Evolutionary conservation across 2,329 filamentous ascomycete species (phyloP).

Genomic region (Epicoccum sorghinum): DNA sequence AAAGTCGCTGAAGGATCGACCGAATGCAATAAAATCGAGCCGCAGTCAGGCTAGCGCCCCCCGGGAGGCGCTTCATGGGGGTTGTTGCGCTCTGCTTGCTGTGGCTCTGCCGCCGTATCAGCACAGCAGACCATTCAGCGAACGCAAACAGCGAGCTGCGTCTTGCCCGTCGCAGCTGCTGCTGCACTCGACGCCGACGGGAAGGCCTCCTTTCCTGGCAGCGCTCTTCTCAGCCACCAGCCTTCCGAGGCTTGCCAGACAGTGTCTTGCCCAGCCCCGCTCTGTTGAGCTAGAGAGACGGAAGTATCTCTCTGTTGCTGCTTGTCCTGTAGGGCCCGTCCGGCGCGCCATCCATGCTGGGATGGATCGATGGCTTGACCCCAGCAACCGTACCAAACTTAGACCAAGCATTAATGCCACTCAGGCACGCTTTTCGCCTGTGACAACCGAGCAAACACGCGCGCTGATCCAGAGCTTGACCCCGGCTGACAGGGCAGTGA

Average conservation of each 20-base stretch:
- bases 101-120: not conserved
- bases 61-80: conserved; percentile 1
- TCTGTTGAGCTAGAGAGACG: not conserved
- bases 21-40: conserved; percentile 25
- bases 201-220: not conserved
- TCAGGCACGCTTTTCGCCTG: conserved; percentile 13
- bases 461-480: not conserved
- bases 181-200: not conserved
- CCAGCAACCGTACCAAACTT: conserved; percentile 13
- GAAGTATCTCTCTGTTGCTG: not conserved
- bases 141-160: not conserved
- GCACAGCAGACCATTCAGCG: not conserved
- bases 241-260: too few species aligned
- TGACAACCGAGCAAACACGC: conserved; percentile 1
- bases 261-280: not conserved
- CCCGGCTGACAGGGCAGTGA: not conserved
- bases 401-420: conserved; percentile 1
- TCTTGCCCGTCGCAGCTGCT: not conserved
- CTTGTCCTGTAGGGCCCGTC: not conserved
- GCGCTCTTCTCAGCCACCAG: not conserved
- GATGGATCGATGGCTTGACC: not conserved
- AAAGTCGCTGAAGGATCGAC: conserved; percentile 23
- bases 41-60: conserved; percentile 8
- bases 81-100: conserved; percentile 3
- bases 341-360: conserved; percentile 4